phyloP scores from a whole-genome alignment of 352 stramenopile species.

The Pythium vanterpoolii region DNA sequence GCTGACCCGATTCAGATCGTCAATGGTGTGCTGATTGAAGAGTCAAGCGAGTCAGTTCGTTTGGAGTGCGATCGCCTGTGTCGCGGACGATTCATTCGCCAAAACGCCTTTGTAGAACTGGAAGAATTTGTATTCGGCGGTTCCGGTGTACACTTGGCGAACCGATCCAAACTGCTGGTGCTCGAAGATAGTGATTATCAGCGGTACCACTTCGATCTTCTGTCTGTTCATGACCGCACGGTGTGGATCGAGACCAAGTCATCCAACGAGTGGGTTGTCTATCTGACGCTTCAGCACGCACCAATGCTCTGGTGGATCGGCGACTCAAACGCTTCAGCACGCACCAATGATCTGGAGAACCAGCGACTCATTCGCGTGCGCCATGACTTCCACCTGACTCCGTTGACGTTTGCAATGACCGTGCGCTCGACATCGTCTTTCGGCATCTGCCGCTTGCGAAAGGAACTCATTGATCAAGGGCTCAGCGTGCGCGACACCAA shows the following conservation, averaged over 20 bases:
- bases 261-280: constrained; percentile 10
- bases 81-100: constrained; percentile 2
- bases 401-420: constrained; percentile 23
- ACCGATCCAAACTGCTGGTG: constrained; percentile 2
- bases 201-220: constrained; percentile 22
- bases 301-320: constrained; percentile 13
- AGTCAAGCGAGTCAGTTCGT: neutral
- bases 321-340: constrained; percentile 7
- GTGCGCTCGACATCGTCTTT: neutral
- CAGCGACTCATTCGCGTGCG: constrained; percentile 2
- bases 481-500: constrained; percentile 20
- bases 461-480: constrained; percentile 10
- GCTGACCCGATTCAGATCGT: neutral
- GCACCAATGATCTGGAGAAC: constrained; percentile 17
- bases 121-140: neutral
- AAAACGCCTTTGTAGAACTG: neutral
- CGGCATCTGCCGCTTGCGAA: constrained; percentile 4
- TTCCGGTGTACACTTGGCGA: neutral
- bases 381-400: constrained; percentile 20
- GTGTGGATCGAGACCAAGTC: constrained; percentile 18
- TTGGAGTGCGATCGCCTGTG: neutral
- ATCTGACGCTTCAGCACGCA: constrained; percentile 10
- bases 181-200: neutral
- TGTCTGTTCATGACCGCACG: constrained; percentile 6
- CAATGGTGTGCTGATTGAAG: constrained; percentile 2